A percentile compares a stretch with the other conserved stretches of the same genome.
Evolutionary conservation across 257 asterid species (phyloP).

Genomic region (Solanum microdontum): DNA sequence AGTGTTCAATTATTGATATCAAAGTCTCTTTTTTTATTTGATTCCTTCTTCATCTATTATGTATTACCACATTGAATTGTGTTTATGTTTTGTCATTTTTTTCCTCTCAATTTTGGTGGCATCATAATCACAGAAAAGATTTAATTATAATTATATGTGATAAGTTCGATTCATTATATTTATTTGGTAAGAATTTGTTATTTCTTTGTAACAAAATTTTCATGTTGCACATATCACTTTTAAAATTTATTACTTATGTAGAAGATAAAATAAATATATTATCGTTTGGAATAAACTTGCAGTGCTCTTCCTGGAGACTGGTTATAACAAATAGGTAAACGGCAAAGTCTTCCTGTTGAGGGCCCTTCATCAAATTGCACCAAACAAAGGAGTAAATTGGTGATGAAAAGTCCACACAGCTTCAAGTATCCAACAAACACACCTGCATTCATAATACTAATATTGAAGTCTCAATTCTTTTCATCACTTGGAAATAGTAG

Average conservation of each 20-base stretch:
- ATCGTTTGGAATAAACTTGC: not conserved
- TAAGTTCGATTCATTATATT: not conserved
- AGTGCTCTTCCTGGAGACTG: not conserved
- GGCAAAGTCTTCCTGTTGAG: not conserved
- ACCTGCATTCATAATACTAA: not conserved
- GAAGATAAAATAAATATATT: not conserved
- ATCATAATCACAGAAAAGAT: not conserved
- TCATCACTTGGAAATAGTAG: not conserved
- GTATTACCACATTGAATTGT: not conserved
- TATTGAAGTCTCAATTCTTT: not conserved
- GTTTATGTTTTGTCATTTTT: not conserved
- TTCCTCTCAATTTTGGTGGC: not conserved
- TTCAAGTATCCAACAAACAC: not conserved
- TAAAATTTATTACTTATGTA: not conserved
- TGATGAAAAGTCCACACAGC: not conserved
- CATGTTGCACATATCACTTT: not conserved
- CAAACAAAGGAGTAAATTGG: not conserved
- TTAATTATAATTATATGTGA: not conserved
- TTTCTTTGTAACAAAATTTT: not conserved
- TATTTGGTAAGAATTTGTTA: not conserved
- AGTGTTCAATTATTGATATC: not conserved
- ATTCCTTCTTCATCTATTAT: not conserved
- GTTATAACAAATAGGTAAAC: not conserved
- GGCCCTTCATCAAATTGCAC: not conserved
- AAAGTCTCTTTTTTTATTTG: not conserved